Percentiles rank a stretch among this genome's conserved stretches.
These are phyloP conservation scores for Solanum arcanum DNA, from an alignment of 257 asterid species.

Conservation along the genomic window DNA sequence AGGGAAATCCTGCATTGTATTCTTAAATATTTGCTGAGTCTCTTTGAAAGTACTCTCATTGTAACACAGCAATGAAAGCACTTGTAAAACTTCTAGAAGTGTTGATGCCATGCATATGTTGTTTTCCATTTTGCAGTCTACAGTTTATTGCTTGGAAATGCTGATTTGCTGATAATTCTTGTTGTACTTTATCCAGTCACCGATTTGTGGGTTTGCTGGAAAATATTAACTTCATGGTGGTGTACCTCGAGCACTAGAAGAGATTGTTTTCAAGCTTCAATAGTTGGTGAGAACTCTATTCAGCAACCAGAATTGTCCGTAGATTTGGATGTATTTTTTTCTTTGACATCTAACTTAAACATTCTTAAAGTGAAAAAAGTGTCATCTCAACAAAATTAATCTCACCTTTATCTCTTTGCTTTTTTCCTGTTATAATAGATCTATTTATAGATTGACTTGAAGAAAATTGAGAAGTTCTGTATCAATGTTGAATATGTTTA, in stretches of 20 bases:
- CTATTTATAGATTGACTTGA: slow-evolving; percentile 25
- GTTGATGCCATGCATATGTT: background rate
- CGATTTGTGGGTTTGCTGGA: slow-evolving; percentile 4
- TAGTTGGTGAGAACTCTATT: slow-evolving; percentile 30
- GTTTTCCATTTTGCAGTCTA: background rate
- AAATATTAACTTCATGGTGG: slow-evolving; percentile 49
- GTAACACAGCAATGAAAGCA: background rate
- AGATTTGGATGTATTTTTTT: slow-evolving; percentile 6
- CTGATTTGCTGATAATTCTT: background rate
- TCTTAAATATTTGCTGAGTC: background rate
- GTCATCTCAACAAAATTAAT: slow-evolving; percentile 2
- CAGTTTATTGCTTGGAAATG: background rate
- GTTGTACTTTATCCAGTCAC: background rate
- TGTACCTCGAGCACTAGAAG: slow-evolving; percentile 63
- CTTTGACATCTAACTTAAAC: slow-evolving; percentile 21
- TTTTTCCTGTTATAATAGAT: slow-evolving; percentile 18
- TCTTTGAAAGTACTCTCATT: background rate
- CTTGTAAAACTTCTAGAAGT: background rate
- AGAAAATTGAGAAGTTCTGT: slow-evolving; percentile 32
- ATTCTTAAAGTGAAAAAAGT: background rate
- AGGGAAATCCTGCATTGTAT: background rate
- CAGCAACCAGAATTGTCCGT: slow-evolving; percentile 12
- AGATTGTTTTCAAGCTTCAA: slow-evolving; percentile 44
- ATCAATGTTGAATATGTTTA: slow-evolving; percentile 75
- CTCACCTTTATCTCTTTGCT: background rate